Evolutionary conservation across 73 alveolate species (phyloP).

Genomic region (Effrenium voratum): DNA sequence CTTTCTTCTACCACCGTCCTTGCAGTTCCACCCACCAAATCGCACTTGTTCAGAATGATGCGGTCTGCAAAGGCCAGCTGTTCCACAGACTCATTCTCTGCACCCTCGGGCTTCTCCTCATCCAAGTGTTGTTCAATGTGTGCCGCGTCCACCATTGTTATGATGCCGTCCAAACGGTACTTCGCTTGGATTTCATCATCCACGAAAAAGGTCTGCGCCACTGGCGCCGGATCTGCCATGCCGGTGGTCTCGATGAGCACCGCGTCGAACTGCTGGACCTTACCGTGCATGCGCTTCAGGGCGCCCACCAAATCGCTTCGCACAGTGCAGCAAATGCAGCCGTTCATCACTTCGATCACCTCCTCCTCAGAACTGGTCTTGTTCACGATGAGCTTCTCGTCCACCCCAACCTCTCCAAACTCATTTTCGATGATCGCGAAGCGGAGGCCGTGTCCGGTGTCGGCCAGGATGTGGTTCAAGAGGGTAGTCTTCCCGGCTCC

Average conservation of each 20-base stretch:
- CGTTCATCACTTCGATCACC: conserved; percentile 90
- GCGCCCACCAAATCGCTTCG: conserved; percentile 79
- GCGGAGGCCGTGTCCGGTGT: conserved; percentile 78
- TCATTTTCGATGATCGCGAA: conserved; percentile 92
- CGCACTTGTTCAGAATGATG: conserved; percentile 59
- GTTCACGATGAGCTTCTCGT: conserved; percentile 59
- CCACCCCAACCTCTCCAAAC: conserved; percentile 91
- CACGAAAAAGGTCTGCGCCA: conserved; percentile 93
- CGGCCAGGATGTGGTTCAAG: conserved; percentile 62
- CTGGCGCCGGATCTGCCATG: conserved; percentile 94
- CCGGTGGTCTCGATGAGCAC: conserved; percentile 94
- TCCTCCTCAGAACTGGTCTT: conserved; percentile 43
- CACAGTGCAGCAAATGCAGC: conserved; percentile 94
- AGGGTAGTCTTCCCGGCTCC: conserved; percentile 94
- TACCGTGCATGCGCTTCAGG: conserved; percentile 30
- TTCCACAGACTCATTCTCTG: conserved; percentile 46
- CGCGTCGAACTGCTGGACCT: conserved; percentile 44
- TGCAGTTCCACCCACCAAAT: conserved; percentile 61
- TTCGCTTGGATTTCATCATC: conserved; percentile 64
- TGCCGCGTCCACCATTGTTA: conserved; percentile 92
- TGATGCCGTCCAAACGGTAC: conserved; percentile 78
- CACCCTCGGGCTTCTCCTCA: conserved; percentile 79
- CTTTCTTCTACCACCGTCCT: no score
- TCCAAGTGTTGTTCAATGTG: conserved; percentile 77
- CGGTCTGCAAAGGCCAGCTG: conserved; percentile 92